Percentiles rank a stretch among this genome's conserved stretches.
Evolutionary conservation across 352 stramenopile species (phyloP).

Genomic region (Phytopythium ostracodes): DNA sequence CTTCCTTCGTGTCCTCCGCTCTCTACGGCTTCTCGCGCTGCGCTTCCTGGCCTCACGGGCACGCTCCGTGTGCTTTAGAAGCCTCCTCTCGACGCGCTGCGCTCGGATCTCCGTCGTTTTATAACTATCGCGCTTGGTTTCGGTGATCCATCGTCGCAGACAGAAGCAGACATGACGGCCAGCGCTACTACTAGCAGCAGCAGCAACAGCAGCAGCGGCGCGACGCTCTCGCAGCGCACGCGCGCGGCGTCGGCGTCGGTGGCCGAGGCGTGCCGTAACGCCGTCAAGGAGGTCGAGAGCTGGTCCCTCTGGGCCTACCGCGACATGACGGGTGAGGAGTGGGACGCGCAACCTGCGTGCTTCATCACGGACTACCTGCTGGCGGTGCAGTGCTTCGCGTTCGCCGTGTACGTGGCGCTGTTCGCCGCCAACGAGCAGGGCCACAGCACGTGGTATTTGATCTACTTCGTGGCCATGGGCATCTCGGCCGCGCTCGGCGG

Average conservation of each 20-base stretch:
- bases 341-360: constrained; percentile 82
- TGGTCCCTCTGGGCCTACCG: constrained; percentile 80
- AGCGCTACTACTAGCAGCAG: no score
- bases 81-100: background rate
- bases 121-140: background rate
- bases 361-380: constrained; percentile 88
- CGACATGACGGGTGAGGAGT: constrained; percentile 72
- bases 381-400: constrained; percentile 80
- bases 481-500: constrained; percentile 75
- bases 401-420: constrained; percentile 75
- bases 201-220: background rate
- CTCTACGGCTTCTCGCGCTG: background rate
- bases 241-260: constrained; percentile 18
- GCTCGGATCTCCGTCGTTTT: background rate
- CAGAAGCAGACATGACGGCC: background rate
- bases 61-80: background rate
- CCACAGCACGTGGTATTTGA: constrained; percentile 69
- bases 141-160: background rate
- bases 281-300: constrained; percentile 67
- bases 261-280: constrained; percentile 56
- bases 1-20: background rate
- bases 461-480: constrained; percentile 85
- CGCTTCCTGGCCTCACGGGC: background rate
- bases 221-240: constrained; percentile 11
- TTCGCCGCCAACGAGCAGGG: constrained; percentile 52